phyloP scores from a whole-genome alignment of 805 yeast genomes.

The Debaryomyces castellii region DNA sequence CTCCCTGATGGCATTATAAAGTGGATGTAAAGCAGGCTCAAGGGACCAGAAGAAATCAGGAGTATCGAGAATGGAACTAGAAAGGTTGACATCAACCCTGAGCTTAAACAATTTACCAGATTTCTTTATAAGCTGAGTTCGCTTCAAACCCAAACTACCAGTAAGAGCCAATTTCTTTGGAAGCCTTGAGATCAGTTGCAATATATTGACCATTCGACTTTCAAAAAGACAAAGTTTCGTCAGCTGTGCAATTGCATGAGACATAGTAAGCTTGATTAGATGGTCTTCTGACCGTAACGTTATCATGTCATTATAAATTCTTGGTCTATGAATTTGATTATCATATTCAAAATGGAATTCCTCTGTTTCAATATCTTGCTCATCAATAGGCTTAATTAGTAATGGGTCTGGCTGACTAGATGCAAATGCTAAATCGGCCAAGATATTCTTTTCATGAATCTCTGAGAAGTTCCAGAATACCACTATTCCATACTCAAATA shows the following conservation, averaged over 20 bases:
- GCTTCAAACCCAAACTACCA: slow-evolving; percentile 79
- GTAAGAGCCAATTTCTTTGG: slow-evolving; percentile 90
- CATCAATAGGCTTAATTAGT: slow-evolving; percentile 72
- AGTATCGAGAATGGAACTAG: slow-evolving; percentile 87
- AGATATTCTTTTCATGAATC: slow-evolving; percentile 84
- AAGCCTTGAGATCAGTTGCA: slow-evolving; percentile 81
- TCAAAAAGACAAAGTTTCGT: slow-evolving; percentile 90
- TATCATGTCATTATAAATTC: slow-evolving; percentile 92
- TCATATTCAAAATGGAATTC: slow-evolving; percentile 78
- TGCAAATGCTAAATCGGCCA: slow-evolving; percentile 88
- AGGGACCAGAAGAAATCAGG: slow-evolving; percentile 95
- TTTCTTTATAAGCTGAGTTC: slow-evolving; percentile 82
- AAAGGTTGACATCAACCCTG: slow-evolving; percentile 88
- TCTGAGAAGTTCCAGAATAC: slow-evolving; percentile 97
- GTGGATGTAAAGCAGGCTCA: slow-evolving; percentile 93
- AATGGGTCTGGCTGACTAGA: slow-evolving; percentile 43
- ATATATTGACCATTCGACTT: slow-evolving; percentile 80
- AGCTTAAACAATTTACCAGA: slow-evolving; percentile 88
- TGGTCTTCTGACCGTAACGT: slow-evolving; percentile 90
- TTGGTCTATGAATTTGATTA: slow-evolving; percentile 56
- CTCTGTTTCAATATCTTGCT: slow-evolving; percentile 90
- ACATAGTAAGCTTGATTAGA: slow-evolving; percentile 85
- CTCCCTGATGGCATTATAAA: slow-evolving; percentile 85
- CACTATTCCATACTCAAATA: slow-evolving; percentile 91
- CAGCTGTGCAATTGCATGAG: slow-evolving; percentile 96